phyloP scores from a whole-genome alignment of 2,329 filamentous ascomycete genomes.

The Parastagonospora nodorum region DNA sequence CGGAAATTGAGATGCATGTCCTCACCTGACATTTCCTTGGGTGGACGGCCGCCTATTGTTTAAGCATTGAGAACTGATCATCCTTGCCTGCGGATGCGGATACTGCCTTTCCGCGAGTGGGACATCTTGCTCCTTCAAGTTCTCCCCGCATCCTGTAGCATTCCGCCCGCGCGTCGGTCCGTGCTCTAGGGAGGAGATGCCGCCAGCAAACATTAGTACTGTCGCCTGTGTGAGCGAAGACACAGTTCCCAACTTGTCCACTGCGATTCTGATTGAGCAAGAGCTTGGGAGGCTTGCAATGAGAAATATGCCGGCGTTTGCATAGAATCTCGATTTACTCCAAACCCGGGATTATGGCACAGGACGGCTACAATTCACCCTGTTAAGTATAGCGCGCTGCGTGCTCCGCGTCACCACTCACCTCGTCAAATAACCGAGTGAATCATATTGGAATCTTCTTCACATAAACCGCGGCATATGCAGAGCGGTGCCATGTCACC shows the following conservation, averaged over 20 bases:
- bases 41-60: background rate
- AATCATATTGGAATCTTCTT: conserved; percentile 2
- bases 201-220: background rate
- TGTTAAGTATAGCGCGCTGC: conserved; percentile 4
- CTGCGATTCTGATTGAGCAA: background rate
- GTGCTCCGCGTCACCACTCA: conserved; percentile 2
- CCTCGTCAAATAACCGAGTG: conserved; percentile 2
- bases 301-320: background rate
- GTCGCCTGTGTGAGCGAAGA: background rate
- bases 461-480: background rate
- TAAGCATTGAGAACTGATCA: background rate
- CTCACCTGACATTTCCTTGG: background rate
- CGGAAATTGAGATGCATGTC: background rate
- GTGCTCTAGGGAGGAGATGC: background rate
- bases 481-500: background rate
- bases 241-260: background rate
- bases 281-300: background rate
- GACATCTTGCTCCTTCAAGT: conserved; percentile 12
- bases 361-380: background rate
- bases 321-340: conserved; percentile 1
- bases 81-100: conserved; percentile 9
- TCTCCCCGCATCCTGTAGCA: conserved; percentile 9
- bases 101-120: conserved; percentile 4
- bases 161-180: background rate
- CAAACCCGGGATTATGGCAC: conserved; percentile 2